Conservation (phyloP, 2,329 filamentous ascomycete species). For the Akanthomyces lecanii region DNA sequence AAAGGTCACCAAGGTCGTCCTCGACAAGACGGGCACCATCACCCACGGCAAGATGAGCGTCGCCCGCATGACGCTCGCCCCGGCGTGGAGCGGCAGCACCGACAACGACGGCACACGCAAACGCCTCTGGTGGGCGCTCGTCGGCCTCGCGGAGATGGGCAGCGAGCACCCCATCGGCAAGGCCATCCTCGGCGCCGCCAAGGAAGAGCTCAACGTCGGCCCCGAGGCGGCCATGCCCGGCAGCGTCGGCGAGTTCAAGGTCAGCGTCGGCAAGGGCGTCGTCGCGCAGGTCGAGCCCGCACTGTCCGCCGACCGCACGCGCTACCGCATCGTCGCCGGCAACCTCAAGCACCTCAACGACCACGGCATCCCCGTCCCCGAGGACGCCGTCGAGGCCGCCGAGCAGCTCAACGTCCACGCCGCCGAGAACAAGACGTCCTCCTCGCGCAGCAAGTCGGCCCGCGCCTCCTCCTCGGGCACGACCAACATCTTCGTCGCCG, state of each 20-base stretch:
- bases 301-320: slow-evolving; percentile 59
- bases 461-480: slow-evolving; percentile 56
- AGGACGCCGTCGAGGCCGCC: slow-evolving; percentile 59
- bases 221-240: slow-evolving; percentile 74
- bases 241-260: slow-evolving; percentile 78
- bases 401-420: slow-evolving; percentile 52
- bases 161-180: slow-evolving; percentile 96
- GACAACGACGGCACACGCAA: slow-evolving; percentile 57
- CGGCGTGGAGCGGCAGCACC: slow-evolving; percentile 56
- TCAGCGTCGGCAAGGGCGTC: slow-evolving; percentile 79
- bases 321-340: slow-evolving; percentile 78
- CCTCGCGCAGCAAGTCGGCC: slow-evolving; percentile 28
- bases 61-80: slow-evolving; percentile 62
- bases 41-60: slow-evolving; percentile 96
- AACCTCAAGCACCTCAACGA: slow-evolving; percentile 74
- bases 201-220: slow-evolving; percentile 67
- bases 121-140: slow-evolving; percentile 89
- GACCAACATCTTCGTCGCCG: slow-evolving; percentile 87
- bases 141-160: slow-evolving; percentile 91
- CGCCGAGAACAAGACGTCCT: slow-evolving; percentile 48
- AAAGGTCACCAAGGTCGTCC: slow-evolving; percentile 81
- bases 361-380: slow-evolving; percentile 63
- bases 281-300: slow-evolving; percentile 76
- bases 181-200: slow-evolving; percentile 74
- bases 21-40: slow-evolving; percentile 95